Conservation (phyloP, 164 flowering plant genomes). For the Umbellularia californica region DNA sequence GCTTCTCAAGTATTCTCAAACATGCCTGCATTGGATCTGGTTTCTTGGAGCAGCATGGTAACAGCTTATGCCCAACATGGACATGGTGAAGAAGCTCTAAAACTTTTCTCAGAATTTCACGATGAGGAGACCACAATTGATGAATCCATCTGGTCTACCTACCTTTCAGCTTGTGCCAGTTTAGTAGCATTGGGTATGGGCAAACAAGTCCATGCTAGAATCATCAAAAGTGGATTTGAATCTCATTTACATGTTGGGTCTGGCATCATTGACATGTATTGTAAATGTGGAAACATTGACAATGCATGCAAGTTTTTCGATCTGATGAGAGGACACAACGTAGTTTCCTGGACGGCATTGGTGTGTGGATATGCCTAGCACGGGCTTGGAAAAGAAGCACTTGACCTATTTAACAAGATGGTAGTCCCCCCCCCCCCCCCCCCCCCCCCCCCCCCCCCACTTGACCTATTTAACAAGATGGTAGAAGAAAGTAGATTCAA, state of each 20-base stretch:
- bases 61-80: constrained; percentile 43
- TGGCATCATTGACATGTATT: constrained; percentile 67
- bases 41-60: constrained; percentile 50
- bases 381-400: constrained; percentile 50
- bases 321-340: constrained; percentile 45
- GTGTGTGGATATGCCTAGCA: constrained; percentile 69
- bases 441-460: too few species aligned
- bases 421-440: too few species aligned
- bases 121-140: constrained; percentile 42
- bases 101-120: constrained; percentile 37
- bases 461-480: too few species aligned
- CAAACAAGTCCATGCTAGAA: constrained; percentile 48
- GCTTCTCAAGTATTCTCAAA: constrained; percentile 12
- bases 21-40: constrained; percentile 17
- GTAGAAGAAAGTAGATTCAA: too few species aligned
- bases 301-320: constrained; percentile 44
- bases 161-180: constrained; percentile 62
- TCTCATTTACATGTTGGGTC: constrained; percentile 56
- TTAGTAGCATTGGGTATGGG: constrained; percentile 38
- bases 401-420: constrained; percentile 61
- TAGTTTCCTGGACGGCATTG: constrained; percentile 77
- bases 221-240: constrained; percentile 50
- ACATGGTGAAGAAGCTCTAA: constrained; percentile 31
- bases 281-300: constrained; percentile 58
- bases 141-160: constrained; percentile 69